Evolutionary conservation across 257 asterid genomes (phyloP).

Genomic region (Vinca minor): DNA sequence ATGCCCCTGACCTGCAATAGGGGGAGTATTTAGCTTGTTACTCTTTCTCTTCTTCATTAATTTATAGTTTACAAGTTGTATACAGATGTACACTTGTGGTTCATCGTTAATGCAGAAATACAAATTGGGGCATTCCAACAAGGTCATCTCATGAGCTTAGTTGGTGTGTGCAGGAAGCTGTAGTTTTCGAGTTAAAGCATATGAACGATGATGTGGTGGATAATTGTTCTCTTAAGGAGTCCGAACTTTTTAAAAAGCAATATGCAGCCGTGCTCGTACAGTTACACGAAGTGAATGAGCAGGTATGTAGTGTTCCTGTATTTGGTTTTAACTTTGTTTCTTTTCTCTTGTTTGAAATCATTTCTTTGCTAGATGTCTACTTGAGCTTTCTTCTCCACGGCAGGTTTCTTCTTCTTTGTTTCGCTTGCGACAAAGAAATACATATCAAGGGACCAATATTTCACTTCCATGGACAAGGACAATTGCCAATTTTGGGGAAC

Average conservation of each 20-base stretch:
- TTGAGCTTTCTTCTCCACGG: constrained; percentile 14
- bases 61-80: not conserved
- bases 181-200: constrained; percentile 65
- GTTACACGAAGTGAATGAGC: constrained; percentile 64
- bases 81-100: not conserved
- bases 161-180: constrained; percentile 56
- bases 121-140: not conserved
- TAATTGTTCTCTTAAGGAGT: constrained; percentile 56
- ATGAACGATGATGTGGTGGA: constrained; percentile 67
- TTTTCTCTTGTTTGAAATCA: not conserved
- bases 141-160: constrained; percentile 22
- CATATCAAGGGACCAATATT: constrained; percentile 54
- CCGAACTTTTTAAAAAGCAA: constrained; percentile 69
- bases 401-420: constrained; percentile 65
- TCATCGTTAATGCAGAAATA: not conserved
- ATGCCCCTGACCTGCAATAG: no score
- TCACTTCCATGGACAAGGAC: constrained; percentile 41
- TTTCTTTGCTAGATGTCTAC: not conserved
- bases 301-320: constrained; percentile 36
- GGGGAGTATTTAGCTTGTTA: not conserved
- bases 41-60: not conserved
- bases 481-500: constrained; percentile 29
- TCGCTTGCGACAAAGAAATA: constrained; percentile 66
- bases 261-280: constrained; percentile 71
- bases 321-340: constrained; percentile 7